Conservation (phyloP, 352 stramenopile genomes). For the Blastocystis sp. region DNA sequence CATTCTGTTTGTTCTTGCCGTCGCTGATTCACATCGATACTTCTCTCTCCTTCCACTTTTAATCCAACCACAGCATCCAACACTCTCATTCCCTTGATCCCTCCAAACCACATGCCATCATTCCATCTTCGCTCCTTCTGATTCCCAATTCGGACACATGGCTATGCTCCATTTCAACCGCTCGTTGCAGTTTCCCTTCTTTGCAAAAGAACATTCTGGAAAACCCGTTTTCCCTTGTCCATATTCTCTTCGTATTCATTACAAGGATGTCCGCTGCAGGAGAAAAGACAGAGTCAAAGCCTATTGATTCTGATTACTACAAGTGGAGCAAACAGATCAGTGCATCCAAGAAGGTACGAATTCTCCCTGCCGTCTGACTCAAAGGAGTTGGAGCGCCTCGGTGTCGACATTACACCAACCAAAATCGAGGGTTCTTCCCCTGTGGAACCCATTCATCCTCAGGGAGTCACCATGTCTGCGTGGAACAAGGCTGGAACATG, state of each 20-base stretch:
- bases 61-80: no score
- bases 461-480: constrained; percentile 4
- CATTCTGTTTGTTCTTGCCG: no score
- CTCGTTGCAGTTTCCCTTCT: no score
- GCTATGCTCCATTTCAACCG: no score
- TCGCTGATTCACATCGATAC: no score
- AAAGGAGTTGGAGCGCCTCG: constrained; percentile 28
- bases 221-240: neutral
- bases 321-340: constrained; percentile 50
- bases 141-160: no score
- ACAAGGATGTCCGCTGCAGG: neutral
- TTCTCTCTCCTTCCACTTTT: no score
- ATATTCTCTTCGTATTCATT: neutral
- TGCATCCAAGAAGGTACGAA: constrained; percentile 31
- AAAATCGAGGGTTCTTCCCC: neutral
- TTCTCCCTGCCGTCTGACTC: neutral
- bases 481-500: constrained; percentile 53
- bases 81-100: no score
- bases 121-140: no score
- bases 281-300: constrained; percentile 22
- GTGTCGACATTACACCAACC: constrained; percentile 43
- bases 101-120: no score
- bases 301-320: constrained; percentile 50
- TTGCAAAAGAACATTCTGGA: constrained; percentile 21
- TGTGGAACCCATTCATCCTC: neutral